Conservation (phyloP, 2,329 filamentous ascomycete genomes). For the Colletotrichum truncatum region DNA sequence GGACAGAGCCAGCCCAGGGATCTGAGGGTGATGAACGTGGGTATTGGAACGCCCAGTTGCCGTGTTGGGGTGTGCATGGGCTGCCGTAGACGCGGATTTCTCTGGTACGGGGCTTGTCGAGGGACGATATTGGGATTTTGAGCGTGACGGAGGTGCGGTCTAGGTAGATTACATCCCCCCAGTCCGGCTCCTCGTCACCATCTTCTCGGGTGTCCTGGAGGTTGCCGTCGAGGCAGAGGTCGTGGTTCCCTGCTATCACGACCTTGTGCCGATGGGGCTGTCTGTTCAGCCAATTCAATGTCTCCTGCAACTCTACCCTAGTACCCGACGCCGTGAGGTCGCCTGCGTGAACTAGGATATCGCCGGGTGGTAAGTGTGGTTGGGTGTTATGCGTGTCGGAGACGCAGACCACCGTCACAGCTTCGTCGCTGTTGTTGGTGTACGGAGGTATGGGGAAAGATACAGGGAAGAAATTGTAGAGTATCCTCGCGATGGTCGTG, state of each 20-base stretch:
- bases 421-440: neutral
- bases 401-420: slow-evolving; percentile 46
- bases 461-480: slow-evolving; percentile 11
- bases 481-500: neutral
- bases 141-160: slow-evolving; percentile 32
- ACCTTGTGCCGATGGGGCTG: slow-evolving; percentile 53
- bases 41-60: slow-evolving; percentile 55
- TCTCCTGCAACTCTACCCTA: slow-evolving; percentile 46
- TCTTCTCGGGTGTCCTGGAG: slow-evolving; percentile 15
- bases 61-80: slow-evolving; percentile 42
- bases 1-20: slow-evolving; percentile 37
- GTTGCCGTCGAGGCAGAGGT: slow-evolving; percentile 42
- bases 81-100: slow-evolving; percentile 45
- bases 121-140: slow-evolving; percentile 32
- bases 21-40: slow-evolving; percentile 33
- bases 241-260: slow-evolving; percentile 57
- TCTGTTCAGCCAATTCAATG: slow-evolving; percentile 50
- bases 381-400: slow-evolving; percentile 55
- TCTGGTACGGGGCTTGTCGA: neutral
- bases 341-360: slow-evolving; percentile 58
- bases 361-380: slow-evolving; percentile 47
- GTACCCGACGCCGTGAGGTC: slow-evolving; percentile 58
- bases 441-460: neutral
- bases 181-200: slow-evolving; percentile 28
- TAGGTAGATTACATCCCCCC: slow-evolving; percentile 38